Base-by-base conservation (phyloP, 2,329 filamentous ascomycete genomes). In the Talaromyces amestolkiae region DNA sequence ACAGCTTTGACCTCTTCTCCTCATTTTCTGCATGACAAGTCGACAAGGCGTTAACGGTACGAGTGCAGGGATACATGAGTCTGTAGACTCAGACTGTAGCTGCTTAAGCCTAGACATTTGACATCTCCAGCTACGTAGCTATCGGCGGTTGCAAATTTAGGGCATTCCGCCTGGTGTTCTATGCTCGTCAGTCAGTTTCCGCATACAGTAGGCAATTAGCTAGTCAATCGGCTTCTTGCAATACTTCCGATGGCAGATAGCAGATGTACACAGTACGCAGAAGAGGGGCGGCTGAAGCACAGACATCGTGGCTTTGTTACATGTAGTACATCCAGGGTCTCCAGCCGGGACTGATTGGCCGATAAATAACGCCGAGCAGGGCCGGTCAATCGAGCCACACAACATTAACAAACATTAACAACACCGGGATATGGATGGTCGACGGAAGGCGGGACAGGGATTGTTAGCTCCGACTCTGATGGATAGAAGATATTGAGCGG, bases 241-340 rank as follows among this genome's bases (percentile, higher is more conserved):
- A 17, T 31, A 17, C 47, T 51, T 6, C 24, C 47, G 24, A 24
- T 47, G 19, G n/a, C n/a, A 31, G 27, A 6, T 31, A 31, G 27
- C 27, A 31, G 5, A 31, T 31, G 27, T 6, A 31, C 7, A 31
- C 7, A 31, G 27, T 31, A 31, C 27, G 22, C 45, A 49, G 49
- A 33, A n/a, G 49, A 53, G 49, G 43, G 15, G 35, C 45, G 47
- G 41, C 59, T 61, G 31, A 61, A 61, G 59, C 59, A 49, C 59
- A 61, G 47, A 51, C 39, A 22, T 33, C 13, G 39, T 59, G 56
- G 56, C 56, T 58, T 43, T 24, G 39, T 58, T 58, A 58, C 39
- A 43, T 41, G 56, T 22, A 39, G 9, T 27, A 22, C 56, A 13
- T 43, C 56, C 35, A 33, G 56, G 56, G 56, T 41, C 37, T 11